These are phyloP conservation scores for Didymellaceae sp. DNA, from an alignment of 2,329 filamentous ascomycete species.

Conservation along the genomic window DNA sequence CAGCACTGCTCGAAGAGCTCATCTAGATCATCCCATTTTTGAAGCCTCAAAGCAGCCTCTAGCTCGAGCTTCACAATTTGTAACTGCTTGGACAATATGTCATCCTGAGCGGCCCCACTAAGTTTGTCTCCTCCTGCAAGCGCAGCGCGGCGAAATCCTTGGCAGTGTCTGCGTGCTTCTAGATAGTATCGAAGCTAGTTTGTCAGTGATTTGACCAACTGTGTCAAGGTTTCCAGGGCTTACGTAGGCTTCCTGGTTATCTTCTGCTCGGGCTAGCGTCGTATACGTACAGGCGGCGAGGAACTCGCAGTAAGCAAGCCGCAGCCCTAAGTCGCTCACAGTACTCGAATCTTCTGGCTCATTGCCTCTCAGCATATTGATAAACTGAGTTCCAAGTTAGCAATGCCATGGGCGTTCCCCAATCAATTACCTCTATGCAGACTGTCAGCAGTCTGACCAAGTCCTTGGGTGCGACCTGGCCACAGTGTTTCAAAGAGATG, in stretches of 20 bases:
- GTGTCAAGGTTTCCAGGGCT: slow-evolving; percentile 25
- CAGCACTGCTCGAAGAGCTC: slow-evolving; percentile 61
- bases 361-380: slow-evolving; percentile 45
- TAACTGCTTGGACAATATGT: slow-evolving; percentile 68
- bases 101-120: slow-evolving; percentile 55
- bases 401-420: no score
- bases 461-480: slow-evolving; percentile 61
- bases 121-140: slow-evolving; percentile 48
- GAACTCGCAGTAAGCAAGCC: slow-evolving; percentile 74
- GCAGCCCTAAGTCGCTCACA: slow-evolving; percentile 64
- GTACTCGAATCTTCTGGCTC: slow-evolving; percentile 31
- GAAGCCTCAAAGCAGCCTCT: slow-evolving; percentile 72
- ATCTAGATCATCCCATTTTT: slow-evolving; percentile 70
- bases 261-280: slow-evolving; percentile 57
- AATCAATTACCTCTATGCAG: slow-evolving; percentile 50
- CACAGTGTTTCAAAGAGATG: slow-evolving; percentile 68
- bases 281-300: slow-evolving; percentile 59
- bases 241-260: slow-evolving; percentile 50
- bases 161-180: slow-evolving; percentile 65
- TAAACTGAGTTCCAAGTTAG: slow-evolving; percentile 42
- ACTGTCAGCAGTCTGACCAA: slow-evolving; percentile 62
- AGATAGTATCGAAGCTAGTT: slow-evolving; percentile 67
- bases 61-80: slow-evolving; percentile 78
- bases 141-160: slow-evolving; percentile 61
- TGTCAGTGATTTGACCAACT: slow-evolving; percentile 38